These are phyloP conservation scores for Zoysia pacifica DNA, from an alignment of 176 grass and related monocot species.

Conservation along the genomic window DNA sequence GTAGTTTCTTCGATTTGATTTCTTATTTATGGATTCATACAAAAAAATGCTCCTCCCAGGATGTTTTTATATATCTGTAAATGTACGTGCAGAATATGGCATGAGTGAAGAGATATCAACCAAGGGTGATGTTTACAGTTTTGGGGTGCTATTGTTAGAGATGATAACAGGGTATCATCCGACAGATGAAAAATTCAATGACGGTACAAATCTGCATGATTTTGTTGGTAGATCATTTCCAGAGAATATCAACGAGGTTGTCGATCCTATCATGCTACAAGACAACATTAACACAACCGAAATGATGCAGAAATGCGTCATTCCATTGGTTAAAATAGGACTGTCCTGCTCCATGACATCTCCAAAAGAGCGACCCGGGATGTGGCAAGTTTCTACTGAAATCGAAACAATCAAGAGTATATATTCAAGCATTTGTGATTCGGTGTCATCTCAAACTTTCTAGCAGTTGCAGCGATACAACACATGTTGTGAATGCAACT, in stretches of 20 bases:
- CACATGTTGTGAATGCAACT: not conserved
- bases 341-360: constrained; percentile 37
- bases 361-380: constrained; percentile 18
- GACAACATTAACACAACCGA: not conserved
- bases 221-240: constrained; percentile 31
- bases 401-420: constrained; percentile 37
- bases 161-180: constrained; percentile 39
- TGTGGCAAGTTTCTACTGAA: constrained; percentile 28
- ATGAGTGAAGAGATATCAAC: constrained; percentile 28
- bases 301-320: constrained; percentile 30
- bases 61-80: not conserved
- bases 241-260: not conserved
- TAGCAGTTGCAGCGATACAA: not conserved
- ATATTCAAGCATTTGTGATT: constrained; percentile 9
- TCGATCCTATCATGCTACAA: constrained; percentile 21
- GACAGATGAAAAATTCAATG: constrained; percentile 32
- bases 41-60: not conserved
- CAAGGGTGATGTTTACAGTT: constrained; percentile 53
- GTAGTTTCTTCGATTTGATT: not conserved
- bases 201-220: constrained; percentile 8
- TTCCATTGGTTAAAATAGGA: constrained; percentile 41
- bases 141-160: constrained; percentile 48
- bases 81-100: constrained; percentile 46
- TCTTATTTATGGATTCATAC: constrained; percentile 1
- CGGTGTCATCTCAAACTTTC: not conserved